Evolutionary conservation across 2,329 filamentous ascomycete species (phyloP).

Genomic region (Xylaria sp.): DNA sequence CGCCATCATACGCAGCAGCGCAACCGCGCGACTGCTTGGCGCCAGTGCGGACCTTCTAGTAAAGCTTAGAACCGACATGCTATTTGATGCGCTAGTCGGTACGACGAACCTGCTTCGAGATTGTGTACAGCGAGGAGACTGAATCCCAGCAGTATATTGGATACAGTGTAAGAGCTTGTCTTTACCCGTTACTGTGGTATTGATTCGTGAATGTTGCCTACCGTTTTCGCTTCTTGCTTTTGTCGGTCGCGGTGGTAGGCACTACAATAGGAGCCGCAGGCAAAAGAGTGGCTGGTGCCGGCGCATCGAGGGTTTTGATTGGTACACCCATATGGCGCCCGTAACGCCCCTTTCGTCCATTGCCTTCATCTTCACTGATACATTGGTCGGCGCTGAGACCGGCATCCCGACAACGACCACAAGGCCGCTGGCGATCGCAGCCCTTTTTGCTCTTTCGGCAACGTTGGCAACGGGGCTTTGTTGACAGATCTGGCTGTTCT

Average conservation of each 20-base stretch:
- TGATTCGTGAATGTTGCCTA: constrained; percentile 38
- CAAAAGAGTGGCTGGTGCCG: constrained; percentile 43
- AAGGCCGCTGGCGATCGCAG: constrained; percentile 94
- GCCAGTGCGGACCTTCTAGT: background rate
- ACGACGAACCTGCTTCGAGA: background rate
- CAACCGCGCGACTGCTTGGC: background rate
- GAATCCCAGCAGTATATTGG: background rate
- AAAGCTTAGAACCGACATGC: background rate
- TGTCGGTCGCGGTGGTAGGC: constrained; percentile 54
- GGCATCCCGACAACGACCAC: constrained; percentile 93
- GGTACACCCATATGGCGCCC: constrained; percentile 73
- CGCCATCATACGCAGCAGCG: constrained; percentile 16
- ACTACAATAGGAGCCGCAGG: constrained; percentile 51
- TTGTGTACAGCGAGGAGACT: constrained; percentile 8
- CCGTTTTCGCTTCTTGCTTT: constrained; percentile 68
- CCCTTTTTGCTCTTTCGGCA: constrained; percentile 99
- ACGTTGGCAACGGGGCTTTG: constrained; percentile 94
- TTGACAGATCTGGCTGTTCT: constrained; percentile 89
- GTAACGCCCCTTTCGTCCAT: constrained; percentile 94
- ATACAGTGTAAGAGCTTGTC: background rate
- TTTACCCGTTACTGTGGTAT: background rate
- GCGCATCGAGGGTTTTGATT: constrained; percentile 61
- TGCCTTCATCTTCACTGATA: constrained; percentile 96
- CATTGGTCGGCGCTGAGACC: constrained; percentile 92
- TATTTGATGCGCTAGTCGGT: background rate